These are phyloP conservation scores for Thinopyrum elongatum DNA, from an alignment of 176 grass and related monocot species.

Conservation along the genomic window DNA sequence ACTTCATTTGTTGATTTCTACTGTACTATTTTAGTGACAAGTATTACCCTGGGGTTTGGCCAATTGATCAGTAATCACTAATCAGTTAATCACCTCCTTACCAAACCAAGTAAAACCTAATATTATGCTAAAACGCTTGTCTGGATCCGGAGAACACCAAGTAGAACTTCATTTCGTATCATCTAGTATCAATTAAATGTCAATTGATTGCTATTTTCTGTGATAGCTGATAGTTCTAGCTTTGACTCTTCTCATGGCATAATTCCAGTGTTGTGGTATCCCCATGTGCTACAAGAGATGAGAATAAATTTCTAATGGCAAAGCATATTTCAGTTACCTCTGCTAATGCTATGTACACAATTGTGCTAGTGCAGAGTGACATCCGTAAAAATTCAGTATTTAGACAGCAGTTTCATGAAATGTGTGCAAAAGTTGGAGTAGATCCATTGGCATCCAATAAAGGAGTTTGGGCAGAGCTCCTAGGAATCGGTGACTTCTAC, in stretches of 20 bases:
- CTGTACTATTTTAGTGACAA: not conserved
- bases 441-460: slow-evolving; percentile 95
- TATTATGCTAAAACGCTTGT: not conserved
- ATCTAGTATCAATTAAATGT: not conserved
- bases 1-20: not conserved
- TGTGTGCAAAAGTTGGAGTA: slow-evolving; percentile 98
- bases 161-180: not conserved
- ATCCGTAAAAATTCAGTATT: slow-evolving; percentile 93
- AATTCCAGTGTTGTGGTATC: not conserved
- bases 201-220: not conserved
- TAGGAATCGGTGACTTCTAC: slow-evolving; percentile 97
- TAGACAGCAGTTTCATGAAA: slow-evolving; percentile 98
- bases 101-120: not conserved
- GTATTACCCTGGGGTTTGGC: not conserved
- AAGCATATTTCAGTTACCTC: not conserved
- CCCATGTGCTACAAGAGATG: not conserved
- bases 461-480: slow-evolving; percentile 95
- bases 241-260: not conserved
- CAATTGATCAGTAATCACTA: not conserved
- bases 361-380: slow-evolving; percentile 71
- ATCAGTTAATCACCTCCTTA: not conserved
- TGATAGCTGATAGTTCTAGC: not conserved
- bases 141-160: not conserved
- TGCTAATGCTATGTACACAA: slow-evolving; percentile 11
- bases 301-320: not conserved